Evolutionary conservation across 352 stramenopile genomes (phyloP), one percentile per base, ranked within the genome.

Genomic region (Globisporangium cederbergense): DNA sequence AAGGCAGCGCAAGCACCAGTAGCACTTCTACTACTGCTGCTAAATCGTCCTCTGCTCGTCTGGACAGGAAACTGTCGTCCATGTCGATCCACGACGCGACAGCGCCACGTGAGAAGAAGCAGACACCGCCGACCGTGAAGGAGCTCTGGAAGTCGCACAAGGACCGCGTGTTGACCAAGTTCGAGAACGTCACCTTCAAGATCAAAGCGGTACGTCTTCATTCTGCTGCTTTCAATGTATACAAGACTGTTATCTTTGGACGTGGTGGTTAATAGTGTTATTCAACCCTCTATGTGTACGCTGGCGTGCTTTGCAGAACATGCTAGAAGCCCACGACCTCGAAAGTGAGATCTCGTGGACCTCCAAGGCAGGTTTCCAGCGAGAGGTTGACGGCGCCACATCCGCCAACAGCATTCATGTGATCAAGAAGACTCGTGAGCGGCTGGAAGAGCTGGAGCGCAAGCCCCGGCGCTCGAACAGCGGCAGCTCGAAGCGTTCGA

Each of bases 301-400:
- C 46, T 68, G 14, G 22, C 43, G 11, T 65, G 43, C 32, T 46
- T 46, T 56, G 10, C 20, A 84, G 70, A 90, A 71, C 42, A 89
- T 93, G 83, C 75, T 93, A 18, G 81, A 95, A 70, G 79, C 81
- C 16, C 79, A 79, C 32, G 83, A 93, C 11, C 63, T 89, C 7
- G 82, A 90, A 66, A 76, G 78, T 22, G 76, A 88, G 11, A 73
- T 80, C 8, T 83, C 76, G 6, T 88, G 74, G 49, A 64, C 62
- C 14, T 72, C 78, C 0, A 77, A 67, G 30, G 73, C 68, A 3
- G 69, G 77, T 2, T 85, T 84, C 22, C 70, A 86, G 40, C 65
- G 58, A 10, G 72, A 88, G 0, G 55, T 67, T 13, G 70, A 80
- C 32, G 52, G 52, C 4, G 22, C 32, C 4, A 4, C 52, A 4